These are phyloP conservation scores for Lentinula guzmanii DNA, from an alignment of 768 basidiomycete species.

Conservation along the genomic window DNA sequence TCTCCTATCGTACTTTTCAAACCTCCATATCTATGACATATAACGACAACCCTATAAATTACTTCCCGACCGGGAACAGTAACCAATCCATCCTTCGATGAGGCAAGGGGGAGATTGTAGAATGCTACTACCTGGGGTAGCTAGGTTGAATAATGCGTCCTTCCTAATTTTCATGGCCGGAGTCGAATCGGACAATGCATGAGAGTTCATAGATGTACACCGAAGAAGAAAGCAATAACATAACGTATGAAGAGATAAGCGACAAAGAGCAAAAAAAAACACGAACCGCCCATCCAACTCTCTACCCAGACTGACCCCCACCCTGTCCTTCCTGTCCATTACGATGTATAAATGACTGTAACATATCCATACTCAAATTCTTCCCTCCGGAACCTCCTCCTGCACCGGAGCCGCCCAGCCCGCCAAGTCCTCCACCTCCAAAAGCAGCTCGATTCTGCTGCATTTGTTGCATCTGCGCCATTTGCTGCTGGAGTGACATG, in stretches of 20 bases:
- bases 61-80: no score
- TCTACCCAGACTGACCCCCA: not conserved
- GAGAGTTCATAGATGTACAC: no score
- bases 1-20: no score
- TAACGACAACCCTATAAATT: no score
- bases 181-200: not conserved
- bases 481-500: not conserved
- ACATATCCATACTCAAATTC: not conserved
- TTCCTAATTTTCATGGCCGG: no score
- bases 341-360: not conserved
- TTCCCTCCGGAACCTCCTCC: not conserved
- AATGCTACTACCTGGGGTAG: no score
- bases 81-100: no score
- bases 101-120: no score
- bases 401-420: not conserved
- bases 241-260: not conserved
- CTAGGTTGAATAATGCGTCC: no score
- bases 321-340: not conserved
- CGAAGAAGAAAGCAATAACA: not conserved
- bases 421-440: not conserved
- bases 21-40: no score
- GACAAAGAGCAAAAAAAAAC: not conserved
- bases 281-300: not conserved
- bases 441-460: not conserved
- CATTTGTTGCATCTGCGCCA: not conserved